Evolutionary conservation across 352 stramenopile species (phyloP), one percentile per base, ranked within the genome.

Genomic region (Globisporangium acanthophoron): DNA sequence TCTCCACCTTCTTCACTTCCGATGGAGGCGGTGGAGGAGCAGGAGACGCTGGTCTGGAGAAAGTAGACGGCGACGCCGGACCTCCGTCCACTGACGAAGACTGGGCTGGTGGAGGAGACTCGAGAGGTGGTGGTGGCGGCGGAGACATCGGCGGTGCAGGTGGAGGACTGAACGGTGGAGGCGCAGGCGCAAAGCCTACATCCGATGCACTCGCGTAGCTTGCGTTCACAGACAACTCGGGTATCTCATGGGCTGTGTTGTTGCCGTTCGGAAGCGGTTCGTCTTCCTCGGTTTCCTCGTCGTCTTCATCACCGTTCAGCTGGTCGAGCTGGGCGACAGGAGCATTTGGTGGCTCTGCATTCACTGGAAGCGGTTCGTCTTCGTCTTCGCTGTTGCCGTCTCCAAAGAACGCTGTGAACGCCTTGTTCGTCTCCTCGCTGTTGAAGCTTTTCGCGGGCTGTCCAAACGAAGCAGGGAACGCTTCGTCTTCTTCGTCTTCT

Each of bases 401-500:
- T 15, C 88, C 70, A 44, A 92, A 78, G 55, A 93, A 89, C 3
- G 80, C 81, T n/a, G 74, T 85, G 40, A 87, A 84, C 20, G 80
- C 79, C 49, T 89, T 76, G 35, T 71, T 83, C 35, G 79, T 90
- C 21, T 79, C 79, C 52, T 73, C 66, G 0, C 71, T 72, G 53
- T 86, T 86, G 60, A 88, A 93, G 8, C 54, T 54, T 3, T 67
- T 52, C 1, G 64, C 39, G 8, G 67, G 54, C 2, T 55, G 54
- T 3, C 67, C 69, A 58, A 81, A 89, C 8, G 76, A 74, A 35
- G 58, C 59, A 41, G 82, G 82, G 54, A 92, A 90, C 24, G 74
- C 80, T 65, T 92, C 82, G 37, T 92, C 80, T 71, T 91, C 79
- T 62, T 90, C 80, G n/a, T 82, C 74, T 43, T 74, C 74, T 40